These are phyloP conservation scores for Durio zibethinus DNA, from an alignment of 345 rosid genomes.

Conservation along the genomic window DNA sequence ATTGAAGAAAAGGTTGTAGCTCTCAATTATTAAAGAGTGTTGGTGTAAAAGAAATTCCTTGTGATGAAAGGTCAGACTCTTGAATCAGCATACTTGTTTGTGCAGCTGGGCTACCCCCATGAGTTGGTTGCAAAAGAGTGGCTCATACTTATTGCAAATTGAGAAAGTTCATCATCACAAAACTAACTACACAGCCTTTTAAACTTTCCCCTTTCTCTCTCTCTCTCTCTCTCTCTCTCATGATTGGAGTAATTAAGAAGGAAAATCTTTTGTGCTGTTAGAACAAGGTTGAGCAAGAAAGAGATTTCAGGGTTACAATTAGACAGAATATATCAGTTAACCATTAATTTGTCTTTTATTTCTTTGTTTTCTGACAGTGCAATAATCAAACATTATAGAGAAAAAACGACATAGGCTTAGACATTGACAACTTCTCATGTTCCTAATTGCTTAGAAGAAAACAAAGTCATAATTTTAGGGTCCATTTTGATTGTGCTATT, in stretches of 20 bases:
- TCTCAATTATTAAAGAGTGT: neutral
- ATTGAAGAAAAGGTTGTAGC: neutral
- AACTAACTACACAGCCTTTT: neutral
- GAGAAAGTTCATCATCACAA: slow-evolving; percentile 4
- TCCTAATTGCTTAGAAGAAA: neutral
- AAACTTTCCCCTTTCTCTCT: neutral
- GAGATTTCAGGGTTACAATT: neutral
- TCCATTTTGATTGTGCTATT: neutral
- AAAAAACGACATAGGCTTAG: neutral
- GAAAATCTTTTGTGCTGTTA: neutral
- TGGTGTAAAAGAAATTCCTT: neutral
- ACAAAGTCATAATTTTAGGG: neutral
- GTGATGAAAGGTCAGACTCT: neutral
- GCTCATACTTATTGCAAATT: neutral
- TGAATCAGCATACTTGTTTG: neutral
- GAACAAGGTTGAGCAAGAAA: neutral
- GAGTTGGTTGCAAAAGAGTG: neutral
- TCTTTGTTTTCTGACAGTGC: neutral
- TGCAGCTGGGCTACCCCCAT: neutral
- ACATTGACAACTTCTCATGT: neutral
- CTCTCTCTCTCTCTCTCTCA: neutral
- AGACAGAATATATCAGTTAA: neutral
- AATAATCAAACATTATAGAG: neutral
- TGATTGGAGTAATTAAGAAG: neutral
- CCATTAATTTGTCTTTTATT: neutral